Evolutionary conservation across 352 stramenopile species (phyloP), one percentile per base, ranked within the genome.

Genomic region (Globisporangium solare): DNA sequence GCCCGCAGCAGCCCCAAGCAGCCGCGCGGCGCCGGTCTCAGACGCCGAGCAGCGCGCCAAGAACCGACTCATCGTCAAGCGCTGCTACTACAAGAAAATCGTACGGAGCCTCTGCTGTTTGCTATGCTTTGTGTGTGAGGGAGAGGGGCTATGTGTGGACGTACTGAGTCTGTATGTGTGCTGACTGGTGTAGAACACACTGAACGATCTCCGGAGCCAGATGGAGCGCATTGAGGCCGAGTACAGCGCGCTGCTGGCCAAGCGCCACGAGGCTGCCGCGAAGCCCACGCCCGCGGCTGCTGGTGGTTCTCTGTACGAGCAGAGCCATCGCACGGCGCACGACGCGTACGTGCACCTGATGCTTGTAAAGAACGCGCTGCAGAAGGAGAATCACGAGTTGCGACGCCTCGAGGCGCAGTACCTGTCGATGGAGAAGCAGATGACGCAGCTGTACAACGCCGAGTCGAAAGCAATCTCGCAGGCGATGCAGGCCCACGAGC

Each of bases 1-100:
- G 11, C 47, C 31, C 47, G 53, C 46, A 56, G 32, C 47, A 54
- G 31, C 22, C 8, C 21, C 59, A 64, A 17, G 40, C 22, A 56
- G 46, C 35, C 22, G 74, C 69, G 53, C 72, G 27, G 57, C 72
- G 2, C 54, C 68, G 14, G 41, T 67, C 21, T 71, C 71, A 1
- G 78, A 86, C 32, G 71, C 74, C 6, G 73, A 84, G 15, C 71
- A 74, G 10, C 78, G 78, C 42, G 72, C 71, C 17, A 85, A 85
- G 62, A 77, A 88, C 64, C 78, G 78, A 8, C 76, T 85, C 48
- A 83, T 86, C 58, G 78, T 88, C 64, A 83, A 84, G 67, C 70
- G 73, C 41, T 86, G 74, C 69, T 88, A 88, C 73, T 88, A 88
- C 74, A 86, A 86, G 63, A 88, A 88, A 64, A 86, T 86, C 51